These are phyloP conservation scores for Hortaea werneckii DNA, from an alignment of 2,329 filamentous ascomycete genomes.

Conservation along the genomic window DNA sequence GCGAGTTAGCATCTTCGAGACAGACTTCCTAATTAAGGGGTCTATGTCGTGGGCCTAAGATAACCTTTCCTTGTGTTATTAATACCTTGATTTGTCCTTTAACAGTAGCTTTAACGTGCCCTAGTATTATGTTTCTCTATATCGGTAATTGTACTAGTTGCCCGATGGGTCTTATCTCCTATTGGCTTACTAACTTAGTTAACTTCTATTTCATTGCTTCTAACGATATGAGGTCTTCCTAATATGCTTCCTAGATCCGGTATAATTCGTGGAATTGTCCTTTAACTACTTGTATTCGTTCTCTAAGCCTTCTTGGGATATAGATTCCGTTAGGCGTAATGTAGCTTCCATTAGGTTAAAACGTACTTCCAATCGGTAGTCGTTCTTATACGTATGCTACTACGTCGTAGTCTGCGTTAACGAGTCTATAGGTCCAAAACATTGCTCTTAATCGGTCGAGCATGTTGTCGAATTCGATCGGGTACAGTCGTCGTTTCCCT, in stretches of 20 bases:
- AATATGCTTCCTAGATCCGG: neutral
- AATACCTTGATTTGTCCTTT: too few relatives aligned
- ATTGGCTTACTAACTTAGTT: neutral
- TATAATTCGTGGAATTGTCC: conserved; percentile 1
- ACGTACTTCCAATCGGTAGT: conserved; percentile 5
- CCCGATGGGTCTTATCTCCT: neutral
- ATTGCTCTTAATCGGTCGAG: conserved; percentile 1
- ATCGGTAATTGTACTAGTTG: neutral
- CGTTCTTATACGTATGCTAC: conserved; percentile 1
- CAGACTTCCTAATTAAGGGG: too few relatives aligned
- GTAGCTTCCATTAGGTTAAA: conserved; percentile 2
- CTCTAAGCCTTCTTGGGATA: conserved; percentile 1
- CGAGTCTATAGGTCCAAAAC: conserved; percentile 6
- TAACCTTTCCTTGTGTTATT: too few relatives aligned
- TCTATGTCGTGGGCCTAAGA: too few relatives aligned
- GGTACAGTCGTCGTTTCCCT: conserved; percentile 4
- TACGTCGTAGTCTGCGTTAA: neutral
- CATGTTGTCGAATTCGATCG: neutral
- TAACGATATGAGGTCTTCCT: neutral
- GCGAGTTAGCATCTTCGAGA: too few relatives aligned
- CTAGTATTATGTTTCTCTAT: conserved; percentile 1
- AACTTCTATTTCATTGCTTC: neutral
- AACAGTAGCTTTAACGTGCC: too few relatives aligned
- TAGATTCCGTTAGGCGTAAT: conserved; percentile 3
- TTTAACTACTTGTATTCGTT: neutral